These are phyloP conservation scores for Kwoniella botswanensis DNA, from an alignment of 768 basidiomycete species.

Conservation along the genomic window DNA sequence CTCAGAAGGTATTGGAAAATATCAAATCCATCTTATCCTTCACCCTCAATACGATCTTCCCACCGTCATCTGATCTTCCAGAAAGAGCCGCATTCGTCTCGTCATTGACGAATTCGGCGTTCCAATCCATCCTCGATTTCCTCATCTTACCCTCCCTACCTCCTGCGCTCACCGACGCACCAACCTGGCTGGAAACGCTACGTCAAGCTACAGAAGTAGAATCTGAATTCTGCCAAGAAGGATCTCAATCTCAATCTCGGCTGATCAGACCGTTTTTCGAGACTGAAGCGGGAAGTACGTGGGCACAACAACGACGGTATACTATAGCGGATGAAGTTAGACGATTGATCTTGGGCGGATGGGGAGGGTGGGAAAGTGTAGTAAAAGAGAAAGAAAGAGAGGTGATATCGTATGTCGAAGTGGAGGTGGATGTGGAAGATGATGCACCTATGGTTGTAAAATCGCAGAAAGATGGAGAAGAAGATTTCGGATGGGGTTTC, in stretches of 20 bases:
- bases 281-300: conserved; percentile 68
- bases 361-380: conserved; percentile 46
- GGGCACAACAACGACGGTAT: conserved; percentile 75
- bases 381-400: conserved; percentile 38
- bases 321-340: conserved; percentile 71
- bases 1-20: conserved; percentile 64
- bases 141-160: conserved; percentile 75
- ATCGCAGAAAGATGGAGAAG: conserved; percentile 36
- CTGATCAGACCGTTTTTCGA: conserved; percentile 72
- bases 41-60: conserved; percentile 66
- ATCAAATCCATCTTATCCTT: conserved; percentile 69
- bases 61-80: conserved; percentile 64
- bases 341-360: conserved; percentile 61
- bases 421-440: conserved; percentile 38
- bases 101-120: conserved; percentile 68
- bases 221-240: conserved; percentile 63
- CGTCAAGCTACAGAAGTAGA: conserved; percentile 72
- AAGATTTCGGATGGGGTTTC: conserved; percentile 52
- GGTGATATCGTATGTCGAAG: conserved; percentile 38
- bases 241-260: conserved; percentile 49
- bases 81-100: conserved; percentile 62
- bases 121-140: conserved; percentile 68
- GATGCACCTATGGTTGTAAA: conserved; percentile 1
- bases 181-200: conserved; percentile 68
- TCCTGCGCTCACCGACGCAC: conserved; percentile 66